phyloP scores from a whole-genome alignment of 805 yeast species.

The Ogataea ramenticola region DNA sequence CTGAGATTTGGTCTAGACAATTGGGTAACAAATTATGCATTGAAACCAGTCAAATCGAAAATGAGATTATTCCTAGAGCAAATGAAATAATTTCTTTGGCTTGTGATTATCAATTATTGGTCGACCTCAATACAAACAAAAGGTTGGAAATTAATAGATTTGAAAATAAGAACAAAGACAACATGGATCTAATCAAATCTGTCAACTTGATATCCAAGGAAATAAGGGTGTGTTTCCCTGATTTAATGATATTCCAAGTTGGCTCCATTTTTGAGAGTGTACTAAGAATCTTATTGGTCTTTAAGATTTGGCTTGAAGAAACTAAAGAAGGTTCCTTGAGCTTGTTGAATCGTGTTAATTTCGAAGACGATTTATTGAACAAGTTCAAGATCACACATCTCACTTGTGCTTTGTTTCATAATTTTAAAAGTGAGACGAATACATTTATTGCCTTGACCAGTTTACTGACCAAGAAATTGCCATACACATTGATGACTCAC shows the following conservation, averaged over 20 bases:
- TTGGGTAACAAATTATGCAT: constrained; percentile 27
- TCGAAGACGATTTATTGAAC: not conserved
- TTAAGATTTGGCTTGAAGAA: constrained; percentile 6
- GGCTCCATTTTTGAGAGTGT: constrained; percentile 24
- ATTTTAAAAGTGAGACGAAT: constrained; percentile 13
- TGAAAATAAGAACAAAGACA: constrained; percentile 6
- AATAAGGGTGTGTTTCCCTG: constrained; percentile 21
- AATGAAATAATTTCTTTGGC: constrained; percentile 18
- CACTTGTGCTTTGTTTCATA: constrained; percentile 19
- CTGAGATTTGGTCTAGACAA: constrained; percentile 43
- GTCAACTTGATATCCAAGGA: constrained; percentile 17
- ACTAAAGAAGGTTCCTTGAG: not conserved
- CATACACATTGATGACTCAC: constrained; percentile 10
- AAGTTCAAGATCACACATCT: constrained; percentile 13
- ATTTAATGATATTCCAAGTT: constrained; percentile 21
- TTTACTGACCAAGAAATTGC: constrained; percentile 20
- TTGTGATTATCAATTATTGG: constrained; percentile 20
- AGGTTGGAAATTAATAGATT: constrained; percentile 2
- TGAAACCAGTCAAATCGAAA: constrained; percentile 8
- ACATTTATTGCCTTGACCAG: constrained; percentile 20
- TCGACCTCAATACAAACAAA: constrained; percentile 6
- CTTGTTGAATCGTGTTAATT: not conserved
- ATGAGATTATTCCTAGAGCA: constrained; percentile 6
- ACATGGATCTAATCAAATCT: constrained; percentile 6
- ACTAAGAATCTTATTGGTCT: constrained; percentile 15